phyloP scores from a whole-genome alignment of 2,329 filamentous ascomycete genomes.

The Colletotrichum truncatum region DNA sequence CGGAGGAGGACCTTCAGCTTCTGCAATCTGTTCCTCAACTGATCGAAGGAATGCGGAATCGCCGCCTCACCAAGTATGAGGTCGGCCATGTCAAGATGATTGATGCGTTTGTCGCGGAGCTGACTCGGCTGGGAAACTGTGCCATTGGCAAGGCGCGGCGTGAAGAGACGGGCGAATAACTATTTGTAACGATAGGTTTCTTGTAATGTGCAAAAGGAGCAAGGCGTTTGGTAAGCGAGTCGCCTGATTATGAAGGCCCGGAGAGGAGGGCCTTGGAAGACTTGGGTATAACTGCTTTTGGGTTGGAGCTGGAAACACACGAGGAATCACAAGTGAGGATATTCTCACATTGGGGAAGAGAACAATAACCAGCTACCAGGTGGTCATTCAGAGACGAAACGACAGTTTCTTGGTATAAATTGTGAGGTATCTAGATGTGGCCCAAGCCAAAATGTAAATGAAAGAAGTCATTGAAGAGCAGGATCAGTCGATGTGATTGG shows the following conservation, averaged over 20 bases:
- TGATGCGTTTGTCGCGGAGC: slow-evolving; percentile 52
- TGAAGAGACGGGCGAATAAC: background rate
- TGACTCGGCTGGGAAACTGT: slow-evolving; percentile 51
- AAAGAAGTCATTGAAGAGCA: background rate
- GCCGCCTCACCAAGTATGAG: slow-evolving; percentile 42
- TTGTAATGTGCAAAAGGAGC: background rate
- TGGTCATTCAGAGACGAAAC: no score
- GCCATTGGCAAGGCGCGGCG: slow-evolving; percentile 43
- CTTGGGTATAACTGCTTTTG: background rate
- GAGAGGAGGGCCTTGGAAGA: background rate
- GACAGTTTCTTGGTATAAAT: no score
- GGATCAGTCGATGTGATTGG: slow-evolving; percentile 5
- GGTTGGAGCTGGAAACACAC: background rate
- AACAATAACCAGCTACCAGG: no score
- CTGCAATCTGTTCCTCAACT: slow-evolving; percentile 52
- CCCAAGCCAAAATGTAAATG: background rate
- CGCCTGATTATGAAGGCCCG: no score
- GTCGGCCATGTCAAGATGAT: slow-evolving; percentile 50
- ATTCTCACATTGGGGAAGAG: no score
- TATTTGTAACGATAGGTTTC: background rate
- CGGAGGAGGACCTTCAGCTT: slow-evolving; percentile 55
- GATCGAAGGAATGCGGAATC: slow-evolving; percentile 49
- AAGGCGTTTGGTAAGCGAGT: background rate
- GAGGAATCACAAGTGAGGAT: no score
- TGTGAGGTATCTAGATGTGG: background rate